Conservation (phyloP, 306 rosid species). For the Lotus japonicus region DNA sequence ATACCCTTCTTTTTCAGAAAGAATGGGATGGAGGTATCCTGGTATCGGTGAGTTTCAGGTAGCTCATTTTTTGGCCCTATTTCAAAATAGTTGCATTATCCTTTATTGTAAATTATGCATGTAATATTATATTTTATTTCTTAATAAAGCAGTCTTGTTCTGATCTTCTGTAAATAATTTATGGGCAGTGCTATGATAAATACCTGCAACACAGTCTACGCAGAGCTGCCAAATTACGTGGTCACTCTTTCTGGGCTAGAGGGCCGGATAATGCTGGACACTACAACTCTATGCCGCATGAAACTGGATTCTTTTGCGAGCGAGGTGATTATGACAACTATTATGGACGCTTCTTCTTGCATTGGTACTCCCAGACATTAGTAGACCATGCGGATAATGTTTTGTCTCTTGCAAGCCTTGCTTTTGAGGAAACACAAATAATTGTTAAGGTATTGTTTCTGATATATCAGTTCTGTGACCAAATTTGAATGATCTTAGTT, state of each 20-base stretch:
- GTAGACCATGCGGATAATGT: conserved; percentile 87
- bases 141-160: conserved; percentile 7
- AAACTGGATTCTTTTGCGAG: conserved; percentile 93
- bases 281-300: conserved; percentile 91
- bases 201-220: conserved; percentile 75
- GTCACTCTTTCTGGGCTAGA: conserved; percentile 92
- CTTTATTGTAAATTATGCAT: neutral
- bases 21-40: conserved; percentile 98
- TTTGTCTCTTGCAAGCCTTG: conserved; percentile 90
- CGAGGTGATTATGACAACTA: conserved; percentile 96
- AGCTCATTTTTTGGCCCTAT: conserved; percentile 27
- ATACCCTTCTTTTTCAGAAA: conserved; percentile 87
- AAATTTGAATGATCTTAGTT: conserved; percentile 14
- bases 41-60: conserved; percentile 99
- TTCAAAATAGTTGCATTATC: conserved; percentile 15
- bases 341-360: conserved; percentile 96
- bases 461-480: conserved; percentile 14
- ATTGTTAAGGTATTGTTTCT: conserved; percentile 64
- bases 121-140: neutral
- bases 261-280: conserved; percentile 95
- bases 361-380: conserved; percentile 84
- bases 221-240: conserved; percentile 82
- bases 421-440: conserved; percentile 78
- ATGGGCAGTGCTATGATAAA: conserved; percentile 83
- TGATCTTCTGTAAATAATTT: neutral